A percentile compares a stretch with the other conserved stretches of the same genome.
phyloP scores from a whole-genome alignment of 202 grass and related monocot genomes.

The Carex sylvatica region DNA sequence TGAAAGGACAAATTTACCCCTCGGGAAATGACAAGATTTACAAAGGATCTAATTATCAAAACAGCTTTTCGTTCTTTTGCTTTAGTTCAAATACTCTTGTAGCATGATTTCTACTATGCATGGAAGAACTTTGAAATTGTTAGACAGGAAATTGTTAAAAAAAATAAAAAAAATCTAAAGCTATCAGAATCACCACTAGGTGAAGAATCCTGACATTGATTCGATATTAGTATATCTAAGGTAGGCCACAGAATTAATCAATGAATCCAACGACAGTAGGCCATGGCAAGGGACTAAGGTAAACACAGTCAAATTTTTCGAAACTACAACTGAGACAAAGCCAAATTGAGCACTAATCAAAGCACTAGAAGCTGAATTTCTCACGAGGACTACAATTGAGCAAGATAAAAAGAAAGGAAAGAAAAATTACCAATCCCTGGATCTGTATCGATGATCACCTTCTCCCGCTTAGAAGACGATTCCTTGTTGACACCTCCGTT shows the following conservation, averaged over 20 bases:
- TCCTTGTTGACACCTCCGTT: conserved; percentile 33
- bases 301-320: neutral
- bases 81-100: neutral
- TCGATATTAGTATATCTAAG: neutral
- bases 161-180: neutral
- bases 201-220: neutral
- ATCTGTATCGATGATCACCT: conserved; percentile 96
- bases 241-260: neutral
- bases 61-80: too few relatives aligned
- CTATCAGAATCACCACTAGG: neutral
- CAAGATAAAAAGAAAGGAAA: neutral
- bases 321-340: neutral
- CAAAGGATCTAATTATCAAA: neutral
- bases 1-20: neutral
- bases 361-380: neutral
- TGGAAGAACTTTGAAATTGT: conserved; percentile 19
- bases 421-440: conserved; percentile 66
- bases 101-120: neutral
- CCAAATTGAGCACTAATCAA: conserved; percentile 3
- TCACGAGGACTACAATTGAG: neutral
- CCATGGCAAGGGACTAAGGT: neutral
- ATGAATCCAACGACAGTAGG: neutral
- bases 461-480: conserved; percentile 29
- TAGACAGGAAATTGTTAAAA: neutral
- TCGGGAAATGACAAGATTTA: neutral